phyloP scores from a whole-genome alignment of 2,329 filamentous ascomycete species.

The Ophiocordyceps robertsii region DNA sequence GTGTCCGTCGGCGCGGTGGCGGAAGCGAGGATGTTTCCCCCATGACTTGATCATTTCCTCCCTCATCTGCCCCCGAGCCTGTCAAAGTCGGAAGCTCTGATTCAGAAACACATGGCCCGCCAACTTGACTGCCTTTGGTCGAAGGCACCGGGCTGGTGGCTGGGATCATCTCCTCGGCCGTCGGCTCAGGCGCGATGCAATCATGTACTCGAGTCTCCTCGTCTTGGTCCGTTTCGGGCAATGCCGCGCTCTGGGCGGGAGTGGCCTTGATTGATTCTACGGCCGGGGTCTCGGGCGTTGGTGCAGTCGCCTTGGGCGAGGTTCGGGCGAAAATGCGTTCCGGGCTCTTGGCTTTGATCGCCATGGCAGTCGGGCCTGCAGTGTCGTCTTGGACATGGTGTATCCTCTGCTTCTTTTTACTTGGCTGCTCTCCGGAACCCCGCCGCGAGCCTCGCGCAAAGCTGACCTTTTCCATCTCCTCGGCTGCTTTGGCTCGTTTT shows the following conservation, averaged over 20 bases:
- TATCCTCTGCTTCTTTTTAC: constrained; percentile 14
- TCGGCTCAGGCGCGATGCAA: background rate
- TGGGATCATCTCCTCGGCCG: constrained; percentile 23
- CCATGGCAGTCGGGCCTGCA: background rate
- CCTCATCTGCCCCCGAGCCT: constrained; percentile 4
- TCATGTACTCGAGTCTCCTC: background rate
- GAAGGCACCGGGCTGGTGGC: constrained; percentile 22
- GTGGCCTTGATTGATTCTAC: constrained; percentile 20
- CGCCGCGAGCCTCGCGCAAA: constrained; percentile 14
- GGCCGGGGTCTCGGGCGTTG: constrained; percentile 12
- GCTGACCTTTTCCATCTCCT: constrained; percentile 27
- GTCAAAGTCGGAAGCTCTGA: constrained; percentile 20
- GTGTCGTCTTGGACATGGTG: background rate
- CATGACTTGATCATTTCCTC: constrained; percentile 4
- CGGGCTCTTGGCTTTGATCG: background rate
- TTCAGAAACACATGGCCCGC: constrained; percentile 11
- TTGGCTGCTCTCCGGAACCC: constrained; percentile 9
- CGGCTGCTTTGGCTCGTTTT: constrained; percentile 25
- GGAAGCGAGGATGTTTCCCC: constrained; percentile 15
- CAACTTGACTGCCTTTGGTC: constrained; percentile 10
- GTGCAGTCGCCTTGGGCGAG: constrained; percentile 11
- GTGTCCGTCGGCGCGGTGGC: constrained; percentile 7
- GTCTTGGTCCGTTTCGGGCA: background rate
- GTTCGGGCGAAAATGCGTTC: constrained; percentile 6
- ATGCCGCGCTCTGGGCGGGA: constrained; percentile 9